These are phyloP conservation scores for Dalechampia spathulata DNA, from an alignment of 441 rosid species.

Conservation along the genomic window DNA sequence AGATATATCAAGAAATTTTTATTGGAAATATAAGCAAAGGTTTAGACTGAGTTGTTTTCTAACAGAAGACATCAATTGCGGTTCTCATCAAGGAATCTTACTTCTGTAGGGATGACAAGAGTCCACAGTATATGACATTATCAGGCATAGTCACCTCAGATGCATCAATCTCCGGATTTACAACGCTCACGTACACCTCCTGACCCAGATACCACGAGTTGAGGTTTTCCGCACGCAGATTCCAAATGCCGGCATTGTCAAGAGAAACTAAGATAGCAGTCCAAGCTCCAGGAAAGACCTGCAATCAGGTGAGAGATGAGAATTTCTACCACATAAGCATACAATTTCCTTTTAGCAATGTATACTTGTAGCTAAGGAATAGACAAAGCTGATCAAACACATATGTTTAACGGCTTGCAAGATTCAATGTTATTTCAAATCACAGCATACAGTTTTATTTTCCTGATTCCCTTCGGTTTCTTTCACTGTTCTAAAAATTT, in stretches of 20 bases:
- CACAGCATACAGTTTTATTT: too few species aligned
- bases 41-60: too few species aligned
- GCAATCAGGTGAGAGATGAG: slow-evolving; percentile 13
- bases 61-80: not conserved
- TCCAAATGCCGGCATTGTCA: slow-evolving; percentile 86
- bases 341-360: not conserved
- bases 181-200: slow-evolving; percentile 58
- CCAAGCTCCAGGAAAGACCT: slow-evolving; percentile 96
- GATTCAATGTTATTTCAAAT: too few species aligned
- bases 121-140: slow-evolving; percentile 66
- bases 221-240: slow-evolving; percentile 65
- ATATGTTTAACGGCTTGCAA: too few species aligned
- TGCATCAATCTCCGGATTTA: slow-evolving; percentile 59
- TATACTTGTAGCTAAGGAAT: too few species aligned
- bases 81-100: slow-evolving; percentile 30
- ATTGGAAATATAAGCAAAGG: not conserved
- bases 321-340: not conserved
- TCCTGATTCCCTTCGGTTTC: too few species aligned
- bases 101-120: slow-evolving; percentile 68
- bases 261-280: slow-evolving; percentile 72
- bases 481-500: too few species aligned
- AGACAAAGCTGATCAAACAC: too few species aligned
- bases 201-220: slow-evolving; percentile 83
- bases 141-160: slow-evolving; percentile 47
- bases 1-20: not conserved